Percentiles rank a stretch among this genome's conserved stretches.
Conservation (phyloP, 805 yeast species). For the Starmera amethionina region DNA sequence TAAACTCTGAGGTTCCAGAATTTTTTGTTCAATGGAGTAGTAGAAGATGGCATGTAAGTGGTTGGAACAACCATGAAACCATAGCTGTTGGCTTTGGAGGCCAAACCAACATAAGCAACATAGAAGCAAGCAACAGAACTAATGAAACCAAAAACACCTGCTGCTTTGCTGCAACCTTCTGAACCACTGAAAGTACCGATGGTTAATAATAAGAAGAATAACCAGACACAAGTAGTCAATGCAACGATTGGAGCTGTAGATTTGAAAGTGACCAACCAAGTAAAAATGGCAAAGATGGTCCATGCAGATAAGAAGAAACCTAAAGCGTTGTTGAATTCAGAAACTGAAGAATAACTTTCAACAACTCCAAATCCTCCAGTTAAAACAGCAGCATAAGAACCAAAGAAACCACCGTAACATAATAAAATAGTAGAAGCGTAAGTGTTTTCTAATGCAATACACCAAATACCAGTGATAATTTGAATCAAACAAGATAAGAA, state of each 20-base stretch:
- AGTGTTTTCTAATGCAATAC: constrained; percentile 39
- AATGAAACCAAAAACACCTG: constrained; percentile 37
- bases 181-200: constrained; percentile 32
- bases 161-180: constrained; percentile 27
- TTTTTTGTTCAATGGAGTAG: constrained; percentile 1
- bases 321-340: constrained; percentile 31
- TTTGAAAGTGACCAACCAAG: constrained; percentile 37
- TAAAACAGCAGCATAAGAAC: constrained; percentile 35
- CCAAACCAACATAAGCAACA: constrained; percentile 36
- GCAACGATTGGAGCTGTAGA: constrained; percentile 32
- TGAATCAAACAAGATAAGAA: constrained; percentile 43
- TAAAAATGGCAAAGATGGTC: constrained; percentile 38
- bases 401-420: constrained; percentile 49
- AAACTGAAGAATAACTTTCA: constrained; percentile 26
- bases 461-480: constrained; percentile 41
- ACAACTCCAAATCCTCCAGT: constrained; percentile 34
- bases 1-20: constrained; percentile 1
- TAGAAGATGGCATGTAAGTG: constrained; percentile 1
- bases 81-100: constrained; percentile 6
- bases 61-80: neutral
- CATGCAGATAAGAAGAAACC: constrained; percentile 43
- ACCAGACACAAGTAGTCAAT: constrained; percentile 32
- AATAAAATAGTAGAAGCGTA: constrained; percentile 46
- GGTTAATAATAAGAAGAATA: constrained; percentile 35
- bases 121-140: constrained; percentile 34